Percentiles rank a stretch among this genome's conserved stretches.
These are phyloP conservation scores for Cucurbita maxima DNA, from an alignment of 306 rosid species.

Conservation along the genomic window DNA sequence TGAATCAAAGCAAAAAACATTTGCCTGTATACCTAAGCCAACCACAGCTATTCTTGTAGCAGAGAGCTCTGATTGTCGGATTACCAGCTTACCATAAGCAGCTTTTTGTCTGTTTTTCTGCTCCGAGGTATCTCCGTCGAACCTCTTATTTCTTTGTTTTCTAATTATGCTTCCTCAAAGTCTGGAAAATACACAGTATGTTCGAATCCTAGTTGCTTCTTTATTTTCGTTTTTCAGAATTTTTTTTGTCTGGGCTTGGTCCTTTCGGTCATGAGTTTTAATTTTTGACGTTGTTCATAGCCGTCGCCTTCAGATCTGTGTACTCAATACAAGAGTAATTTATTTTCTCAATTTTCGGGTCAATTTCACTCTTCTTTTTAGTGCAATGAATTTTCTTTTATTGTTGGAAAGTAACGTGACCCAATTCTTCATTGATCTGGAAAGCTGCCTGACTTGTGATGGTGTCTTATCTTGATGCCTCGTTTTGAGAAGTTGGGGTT, in stretches of 20 bases:
- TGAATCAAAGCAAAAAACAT: neutral
- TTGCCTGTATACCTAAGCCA: neutral
- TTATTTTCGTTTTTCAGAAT: neutral
- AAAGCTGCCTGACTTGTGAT: neutral
- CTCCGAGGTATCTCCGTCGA: constrained; percentile 1
- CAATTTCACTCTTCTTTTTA: neutral
- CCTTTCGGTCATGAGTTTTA: neutral
- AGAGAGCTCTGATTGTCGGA: no score
- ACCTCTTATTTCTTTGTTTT: neutral
- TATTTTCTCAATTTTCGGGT: neutral
- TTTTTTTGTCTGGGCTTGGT: neutral
- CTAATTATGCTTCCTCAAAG: neutral
- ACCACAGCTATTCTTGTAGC: no score
- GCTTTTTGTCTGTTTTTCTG: neutral
- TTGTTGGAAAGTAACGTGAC: neutral
- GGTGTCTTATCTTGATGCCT: neutral
- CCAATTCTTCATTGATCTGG: constrained; percentile 2
- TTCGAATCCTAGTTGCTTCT: neutral
- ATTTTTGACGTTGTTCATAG: neutral
- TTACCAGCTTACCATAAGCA: neutral
- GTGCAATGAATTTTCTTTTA: neutral
- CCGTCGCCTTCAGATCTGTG: constrained; percentile 16
- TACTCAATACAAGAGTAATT: neutral
- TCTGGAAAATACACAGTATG: neutral
- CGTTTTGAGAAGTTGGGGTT: neutral